Conservation (phyloP, 768 basidiomycete genomes). For the Roridomyces roridus region DNA sequence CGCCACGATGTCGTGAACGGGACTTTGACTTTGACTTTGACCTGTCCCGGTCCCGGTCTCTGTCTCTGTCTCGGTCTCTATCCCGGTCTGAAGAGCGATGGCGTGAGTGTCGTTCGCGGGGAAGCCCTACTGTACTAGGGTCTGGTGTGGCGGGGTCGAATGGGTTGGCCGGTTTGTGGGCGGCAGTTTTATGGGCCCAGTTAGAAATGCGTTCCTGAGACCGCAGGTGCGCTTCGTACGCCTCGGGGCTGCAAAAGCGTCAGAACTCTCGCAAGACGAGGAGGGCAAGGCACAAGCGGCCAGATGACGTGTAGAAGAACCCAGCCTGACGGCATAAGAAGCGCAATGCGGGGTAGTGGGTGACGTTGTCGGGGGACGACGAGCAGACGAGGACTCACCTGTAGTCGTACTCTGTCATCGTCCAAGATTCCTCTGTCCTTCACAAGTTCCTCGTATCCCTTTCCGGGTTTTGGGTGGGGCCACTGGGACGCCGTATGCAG, state of each 20-base stretch:
- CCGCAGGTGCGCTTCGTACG: slow-evolving; percentile 38
- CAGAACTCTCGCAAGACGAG: too few species aligned
- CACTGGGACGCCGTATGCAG: too few species aligned
- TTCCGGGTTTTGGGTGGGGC: too few species aligned
- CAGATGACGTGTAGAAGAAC: too few species aligned
- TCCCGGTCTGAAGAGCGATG: neutral
- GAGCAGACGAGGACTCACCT: too few species aligned
- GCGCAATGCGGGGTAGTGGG: too few species aligned
- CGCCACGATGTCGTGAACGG: too few species aligned
- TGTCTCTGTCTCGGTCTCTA: neutral
- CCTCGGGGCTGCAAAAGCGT: slow-evolving; percentile 36
- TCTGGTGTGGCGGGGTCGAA: slow-evolving; percentile 7
- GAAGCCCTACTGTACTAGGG: neutral
- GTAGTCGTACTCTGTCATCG: slow-evolving; percentile 51
- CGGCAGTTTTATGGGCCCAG: slow-evolving; percentile 39
- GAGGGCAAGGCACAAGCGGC: too few species aligned
- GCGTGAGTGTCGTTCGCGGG: neutral
- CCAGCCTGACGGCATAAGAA: too few species aligned
- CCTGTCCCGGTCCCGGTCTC: neutral
- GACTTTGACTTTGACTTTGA: too few species aligned
- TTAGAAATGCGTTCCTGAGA: slow-evolving; percentile 42
- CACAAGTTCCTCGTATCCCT: too few species aligned
- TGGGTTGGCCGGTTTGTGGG: slow-evolving; percentile 3
- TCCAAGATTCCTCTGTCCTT: neutral
- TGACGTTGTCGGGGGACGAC: too few species aligned